Evolutionary conservation across 78 protist genomes (phyloP).

Genomic region (Isochrysis galbana): DNA sequence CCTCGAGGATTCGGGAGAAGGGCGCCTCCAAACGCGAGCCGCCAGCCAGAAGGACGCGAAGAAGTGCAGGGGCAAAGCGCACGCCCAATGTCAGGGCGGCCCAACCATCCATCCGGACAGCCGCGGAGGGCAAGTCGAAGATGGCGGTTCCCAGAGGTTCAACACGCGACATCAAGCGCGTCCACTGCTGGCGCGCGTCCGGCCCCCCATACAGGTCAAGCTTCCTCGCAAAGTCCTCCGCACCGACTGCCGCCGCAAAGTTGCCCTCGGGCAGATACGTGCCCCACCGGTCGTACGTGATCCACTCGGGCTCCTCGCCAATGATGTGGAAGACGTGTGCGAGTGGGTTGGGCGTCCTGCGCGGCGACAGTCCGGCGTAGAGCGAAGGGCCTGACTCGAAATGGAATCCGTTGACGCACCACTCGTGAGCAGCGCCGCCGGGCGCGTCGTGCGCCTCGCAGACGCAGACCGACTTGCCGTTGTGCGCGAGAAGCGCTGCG

Average conservation of each 20-base stretch:
- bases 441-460: conserved; percentile 2
- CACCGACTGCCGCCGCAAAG: background rate
- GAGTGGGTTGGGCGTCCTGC: background rate
- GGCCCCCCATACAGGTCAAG: background rate
- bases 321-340: conserved; percentile 14
- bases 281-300: conserved; percentile 24
- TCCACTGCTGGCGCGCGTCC: background rate
- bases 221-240: background rate
- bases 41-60: background rate
- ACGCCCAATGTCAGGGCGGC: background rate
- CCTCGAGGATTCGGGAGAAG: background rate
- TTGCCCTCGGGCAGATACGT: conserved; percentile 4
- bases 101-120: background rate
- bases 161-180: background rate
- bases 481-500: background rate
- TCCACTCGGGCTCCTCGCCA: conserved; percentile 38
- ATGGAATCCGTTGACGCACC: background rate
- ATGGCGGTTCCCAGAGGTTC: background rate
- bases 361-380: background rate
- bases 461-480: background rate
- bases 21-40: background rate
- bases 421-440: conserved; percentile 16
- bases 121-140: background rate
- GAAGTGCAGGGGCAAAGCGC: background rate
- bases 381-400: conserved; percentile 20